Evolutionary conservation across 2,329 filamentous ascomycete species (phyloP).

Genomic region (Geosmithia flava): DNA sequence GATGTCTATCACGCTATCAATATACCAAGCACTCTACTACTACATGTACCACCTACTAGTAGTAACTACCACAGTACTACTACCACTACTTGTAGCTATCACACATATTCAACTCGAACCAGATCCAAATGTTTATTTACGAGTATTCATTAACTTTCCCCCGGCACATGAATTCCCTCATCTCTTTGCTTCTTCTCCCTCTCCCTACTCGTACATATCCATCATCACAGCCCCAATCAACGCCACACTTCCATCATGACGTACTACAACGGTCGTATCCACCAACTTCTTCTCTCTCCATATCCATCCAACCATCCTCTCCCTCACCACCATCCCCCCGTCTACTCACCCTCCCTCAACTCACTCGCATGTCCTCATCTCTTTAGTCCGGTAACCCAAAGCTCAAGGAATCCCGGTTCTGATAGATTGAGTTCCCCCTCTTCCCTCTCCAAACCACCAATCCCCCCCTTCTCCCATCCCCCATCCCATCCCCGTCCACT

Average conservation of each 20-base stretch:
- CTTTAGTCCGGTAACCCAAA: constrained; percentile 52
- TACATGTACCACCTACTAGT: no score
- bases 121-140: no score
- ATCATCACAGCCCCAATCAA: background rate
- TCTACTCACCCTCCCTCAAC: background rate
- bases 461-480: background rate
- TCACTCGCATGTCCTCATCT: constrained; percentile 40
- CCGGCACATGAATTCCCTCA: no score
- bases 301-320: no score
- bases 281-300: background rate
- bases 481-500: no score
- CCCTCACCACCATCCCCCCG: background rate
- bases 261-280: background rate
- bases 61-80: no score
- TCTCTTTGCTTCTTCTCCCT: no score
- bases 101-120: no score
- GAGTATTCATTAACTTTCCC: no score
- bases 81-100: no score
- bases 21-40: background rate
- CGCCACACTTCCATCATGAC: background rate
- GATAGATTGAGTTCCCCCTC: constrained; percentile 40
- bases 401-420: constrained; percentile 44
- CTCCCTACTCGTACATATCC: no score
- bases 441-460: constrained; percentile 1
- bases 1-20: background rate